Conservation (phyloP, 768 basidiomycete species). For the Kwoniella botswanensis region DNA sequence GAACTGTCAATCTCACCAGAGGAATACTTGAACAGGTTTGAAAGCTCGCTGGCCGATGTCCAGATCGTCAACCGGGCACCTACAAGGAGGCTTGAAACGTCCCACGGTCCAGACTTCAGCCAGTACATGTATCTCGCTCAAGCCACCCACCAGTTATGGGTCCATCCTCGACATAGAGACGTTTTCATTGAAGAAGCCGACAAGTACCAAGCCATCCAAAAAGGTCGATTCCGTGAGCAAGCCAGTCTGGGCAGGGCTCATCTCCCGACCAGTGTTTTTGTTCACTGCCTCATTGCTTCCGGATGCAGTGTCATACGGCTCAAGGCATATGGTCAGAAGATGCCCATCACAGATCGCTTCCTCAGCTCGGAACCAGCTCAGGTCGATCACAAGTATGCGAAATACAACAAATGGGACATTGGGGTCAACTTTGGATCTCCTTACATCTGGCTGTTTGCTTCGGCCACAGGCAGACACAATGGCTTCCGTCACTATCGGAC, state of each 20-base stretch:
- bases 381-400: neutral
- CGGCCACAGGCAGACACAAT: too few relatives aligned
- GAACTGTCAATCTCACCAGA: slow-evolving; percentile 23
- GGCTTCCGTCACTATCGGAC: too few relatives aligned
- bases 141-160: slow-evolving; percentile 29
- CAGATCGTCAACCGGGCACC: slow-evolving; percentile 10
- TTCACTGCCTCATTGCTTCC: slow-evolving; percentile 23
- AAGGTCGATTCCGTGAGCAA: slow-evolving; percentile 8
- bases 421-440: too few relatives aligned
- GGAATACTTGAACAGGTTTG: slow-evolving; percentile 17
- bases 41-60: slow-evolving; percentile 17
- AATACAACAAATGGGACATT: too few relatives aligned
- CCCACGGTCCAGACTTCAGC: slow-evolving; percentile 14
- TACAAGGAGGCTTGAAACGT: neutral
- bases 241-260: slow-evolving; percentile 21
- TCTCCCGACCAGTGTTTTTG: slow-evolving; percentile 25
- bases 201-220: slow-evolving; percentile 19
- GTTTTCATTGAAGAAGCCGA: slow-evolving; percentile 16
- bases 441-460: too few relatives aligned
- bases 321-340: slow-evolving; percentile 37
- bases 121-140: slow-evolving; percentile 18
- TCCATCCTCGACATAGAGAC: slow-evolving; percentile 20
- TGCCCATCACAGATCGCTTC: slow-evolving; percentile 19
- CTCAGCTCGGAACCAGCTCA: slow-evolving; percentile 27
- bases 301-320: slow-evolving; percentile 23